Evolutionary conservation across 257 asterid genomes (phyloP), one percentile per base, ranked within the genome.

Genomic region (Thymus mandschuricus): DNA sequence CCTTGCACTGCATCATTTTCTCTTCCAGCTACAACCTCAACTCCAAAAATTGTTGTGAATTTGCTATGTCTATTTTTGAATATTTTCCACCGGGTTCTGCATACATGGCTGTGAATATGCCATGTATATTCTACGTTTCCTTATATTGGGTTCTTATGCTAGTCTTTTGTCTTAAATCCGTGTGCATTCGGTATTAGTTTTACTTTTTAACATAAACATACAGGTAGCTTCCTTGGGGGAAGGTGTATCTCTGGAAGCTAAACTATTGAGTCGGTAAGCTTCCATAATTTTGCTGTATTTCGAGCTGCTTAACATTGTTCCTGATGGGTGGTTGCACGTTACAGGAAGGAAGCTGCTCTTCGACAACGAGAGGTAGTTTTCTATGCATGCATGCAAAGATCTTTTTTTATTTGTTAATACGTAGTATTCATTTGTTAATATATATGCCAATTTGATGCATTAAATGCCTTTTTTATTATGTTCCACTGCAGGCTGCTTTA

Each of bases 221-320:
- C 86, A 95, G 99, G 99, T 95, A 80, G 97, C 98, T 81, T 79
- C 95, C 75, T 88, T 87, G 61, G 99, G 98, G 51, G 99, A 92
- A 83, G 98, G 99, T 79, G 88, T 92, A 49, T 92, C 99, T 3
- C 83, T 95, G 86, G 99, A 95, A 85, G 98, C 99, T 68, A 95
- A 95, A 80, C 68, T 92, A 67, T 76, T 90, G 80, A 88, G 83
- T 89, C 86, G 99, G 99, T 95, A 79, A 38, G 15, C 71, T 55
- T 72, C 33, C 58, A 55, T 72, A 65, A 28, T 77, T 58, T 71
- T 41, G 67, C 60, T 76, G 73, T 60, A 40, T 69, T 69, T 56
- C 76, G 40, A 72, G 71, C 43, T 77, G 43, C 45, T 54, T 69
- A 65, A 66, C 61, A 55, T 70, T 66, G 55, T 66, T 76, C 59